Conservation (phyloP, 176 grass and related monocot species). For the Oropetium thomaeum region DNA sequence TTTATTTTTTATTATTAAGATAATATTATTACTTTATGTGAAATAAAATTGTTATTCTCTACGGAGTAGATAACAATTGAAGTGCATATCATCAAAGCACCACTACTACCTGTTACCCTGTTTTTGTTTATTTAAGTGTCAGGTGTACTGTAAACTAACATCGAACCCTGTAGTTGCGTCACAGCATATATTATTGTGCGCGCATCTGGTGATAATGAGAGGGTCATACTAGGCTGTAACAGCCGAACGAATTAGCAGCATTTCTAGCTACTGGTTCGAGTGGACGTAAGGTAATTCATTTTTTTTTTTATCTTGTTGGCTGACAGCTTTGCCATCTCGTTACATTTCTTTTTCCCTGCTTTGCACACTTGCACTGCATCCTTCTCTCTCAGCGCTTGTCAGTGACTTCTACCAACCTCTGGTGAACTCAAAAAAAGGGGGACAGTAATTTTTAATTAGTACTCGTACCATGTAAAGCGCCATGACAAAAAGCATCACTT, state of each 20-base stretch:
- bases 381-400: background rate
- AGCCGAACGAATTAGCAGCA: no score
- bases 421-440: conserved; percentile 15
- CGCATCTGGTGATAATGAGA: background rate
- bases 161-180: background rate
- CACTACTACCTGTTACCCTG: background rate
- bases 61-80: no score
- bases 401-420: conserved; percentile 26
- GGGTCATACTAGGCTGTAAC: background rate
- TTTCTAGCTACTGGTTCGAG: background rate
- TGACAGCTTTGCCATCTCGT: conserved; percentile 41
- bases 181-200: no score
- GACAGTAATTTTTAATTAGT: background rate
- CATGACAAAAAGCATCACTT: background rate
- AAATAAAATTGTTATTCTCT: no score
- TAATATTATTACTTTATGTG: no score
- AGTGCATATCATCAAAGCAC: background rate
- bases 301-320: background rate
- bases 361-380: no score
- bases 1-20: no score
- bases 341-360: background rate
- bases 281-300: conserved; percentile 12
- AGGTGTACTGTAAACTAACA: background rate
- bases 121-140: background rate
- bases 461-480: background rate